Conservation (phyloP, 2,329 filamentous ascomycete genomes). For the Podosphaera leucotricha region DNA sequence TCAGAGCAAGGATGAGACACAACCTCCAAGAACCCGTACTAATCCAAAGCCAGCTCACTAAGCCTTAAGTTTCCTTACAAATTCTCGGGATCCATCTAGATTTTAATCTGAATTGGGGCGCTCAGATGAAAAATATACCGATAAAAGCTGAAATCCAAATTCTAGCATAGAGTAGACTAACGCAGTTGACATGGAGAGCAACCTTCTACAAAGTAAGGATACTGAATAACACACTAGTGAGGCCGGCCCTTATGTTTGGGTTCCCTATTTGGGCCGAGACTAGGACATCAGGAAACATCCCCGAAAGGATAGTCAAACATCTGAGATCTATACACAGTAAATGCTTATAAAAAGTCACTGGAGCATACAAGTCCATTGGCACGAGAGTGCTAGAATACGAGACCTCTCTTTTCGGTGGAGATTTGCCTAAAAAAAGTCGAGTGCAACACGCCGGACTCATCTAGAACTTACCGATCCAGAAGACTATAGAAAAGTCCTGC, state of each 20-base stretch:
- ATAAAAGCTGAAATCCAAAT: background rate
- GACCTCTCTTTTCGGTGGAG: background rate
- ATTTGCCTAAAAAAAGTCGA: background rate
- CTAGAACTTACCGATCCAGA: background rate
- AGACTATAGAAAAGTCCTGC: background rate
- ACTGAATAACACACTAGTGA: background rate
- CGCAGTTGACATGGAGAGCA: constrained; percentile 1
- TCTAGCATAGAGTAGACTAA: background rate
- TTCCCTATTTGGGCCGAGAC: background rate
- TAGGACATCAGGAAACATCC: background rate
- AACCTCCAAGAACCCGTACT: background rate
- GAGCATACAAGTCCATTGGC: background rate
- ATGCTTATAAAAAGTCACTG: background rate
- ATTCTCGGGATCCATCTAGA: background rate
- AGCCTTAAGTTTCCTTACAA: background rate
- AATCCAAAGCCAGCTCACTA: background rate
- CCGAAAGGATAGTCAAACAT: background rate
- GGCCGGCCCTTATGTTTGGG: background rate
- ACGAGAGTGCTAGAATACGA: background rate
- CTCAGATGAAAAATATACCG: background rate
- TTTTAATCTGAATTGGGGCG: background rate
- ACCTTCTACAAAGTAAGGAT: background rate
- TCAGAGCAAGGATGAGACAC: background rate
- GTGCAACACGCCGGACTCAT: background rate
- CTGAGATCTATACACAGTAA: background rate